phyloP scores from a whole-genome alignment of 2,329 filamentous ascomycete genomes.

The Xylariaceae sp. region DNA sequence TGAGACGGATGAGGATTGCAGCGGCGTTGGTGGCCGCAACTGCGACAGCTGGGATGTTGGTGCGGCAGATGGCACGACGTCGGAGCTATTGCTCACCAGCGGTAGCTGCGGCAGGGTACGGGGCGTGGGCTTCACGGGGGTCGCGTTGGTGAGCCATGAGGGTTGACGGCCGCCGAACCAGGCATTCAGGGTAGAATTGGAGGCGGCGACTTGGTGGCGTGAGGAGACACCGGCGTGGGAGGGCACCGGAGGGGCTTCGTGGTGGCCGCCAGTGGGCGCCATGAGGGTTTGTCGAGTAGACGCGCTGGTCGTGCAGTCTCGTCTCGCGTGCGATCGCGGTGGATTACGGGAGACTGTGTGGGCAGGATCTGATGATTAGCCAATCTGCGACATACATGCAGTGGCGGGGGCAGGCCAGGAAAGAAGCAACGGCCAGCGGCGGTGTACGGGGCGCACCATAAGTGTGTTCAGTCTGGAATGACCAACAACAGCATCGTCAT shows the following conservation, averaged over 20 bases:
- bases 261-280: conserved; percentile 16
- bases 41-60: conserved; percentile 1
- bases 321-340: neutral
- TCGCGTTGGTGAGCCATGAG: conserved; percentile 25
- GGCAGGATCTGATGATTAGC: neutral
- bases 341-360: neutral
- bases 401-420: neutral
- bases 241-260: conserved; percentile 1
- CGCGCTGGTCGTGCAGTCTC: neutral
- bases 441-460: neutral
- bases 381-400: neutral
- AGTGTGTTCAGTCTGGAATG: too few species aligned
- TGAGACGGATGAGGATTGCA: conserved; percentile 1
- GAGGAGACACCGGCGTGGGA: neutral
- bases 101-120: conserved; percentile 15
- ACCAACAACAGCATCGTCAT: too few species aligned
- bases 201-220: conserved; percentile 25
- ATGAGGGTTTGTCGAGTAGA: conserved; percentile 2
- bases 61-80: conserved; percentile 3
- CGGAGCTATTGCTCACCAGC: conserved; percentile 3
- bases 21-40: neutral
- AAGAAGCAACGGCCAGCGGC: too few species aligned
- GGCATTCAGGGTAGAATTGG: conserved; percentile 33
- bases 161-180: conserved; percentile 30
- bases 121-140: conserved; percentile 22